Percentiles rank a stretch among this genome's conserved stretches.
These are phyloP conservation scores for Asparagopsis taxiformis DNA, from an alignment of 31 red algal genomes.

Conservation along the genomic window DNA sequence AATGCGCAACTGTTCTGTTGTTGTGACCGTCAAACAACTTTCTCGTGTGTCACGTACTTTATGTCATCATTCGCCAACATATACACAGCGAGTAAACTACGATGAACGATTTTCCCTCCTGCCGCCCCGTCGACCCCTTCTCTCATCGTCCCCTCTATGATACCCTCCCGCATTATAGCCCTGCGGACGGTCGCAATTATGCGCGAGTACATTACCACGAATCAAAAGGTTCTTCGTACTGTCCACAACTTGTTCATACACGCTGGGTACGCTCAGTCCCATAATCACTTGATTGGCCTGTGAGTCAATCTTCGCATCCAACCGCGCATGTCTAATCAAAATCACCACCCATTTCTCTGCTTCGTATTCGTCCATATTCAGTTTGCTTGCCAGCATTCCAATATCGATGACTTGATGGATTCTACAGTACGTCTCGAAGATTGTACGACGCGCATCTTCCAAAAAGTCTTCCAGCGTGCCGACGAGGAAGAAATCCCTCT, in stretches of 20 bases:
- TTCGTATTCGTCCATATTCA: conserved; percentile 84
- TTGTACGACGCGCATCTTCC: conserved; percentile 82
- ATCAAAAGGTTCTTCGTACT: conserved; percentile 80
- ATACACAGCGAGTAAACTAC: no score
- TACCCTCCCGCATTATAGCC: conserved; percentile 37
- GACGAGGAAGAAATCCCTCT: conserved; percentile 80
- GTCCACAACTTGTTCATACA: conserved; percentile 96
- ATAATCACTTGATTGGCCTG: conserved; percentile 91
- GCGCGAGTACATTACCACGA: conserved; percentile 59
- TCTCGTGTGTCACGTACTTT: no score
- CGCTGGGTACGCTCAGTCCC: conserved; percentile 69
- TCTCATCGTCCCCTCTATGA: conserved; percentile 37
- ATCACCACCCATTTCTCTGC: conserved; percentile 98
- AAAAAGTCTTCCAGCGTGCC: conserved; percentile 81
- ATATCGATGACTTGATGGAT: conserved; percentile 95
- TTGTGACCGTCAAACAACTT: no score
- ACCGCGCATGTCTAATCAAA: conserved; percentile 76
- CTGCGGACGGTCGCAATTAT: conserved; percentile 71
- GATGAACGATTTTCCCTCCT: no score
- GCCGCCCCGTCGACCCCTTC: conserved; percentile 20
- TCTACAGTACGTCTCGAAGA: conserved; percentile 96
- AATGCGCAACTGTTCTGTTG: no score
- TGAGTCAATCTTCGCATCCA: conserved; percentile 95
- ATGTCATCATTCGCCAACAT: no score
- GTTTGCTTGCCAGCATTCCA: conserved; percentile 83